phyloP scores from a whole-genome alignment of 164 flowering plant genomes.

The Pachysandra terminalis region DNA sequence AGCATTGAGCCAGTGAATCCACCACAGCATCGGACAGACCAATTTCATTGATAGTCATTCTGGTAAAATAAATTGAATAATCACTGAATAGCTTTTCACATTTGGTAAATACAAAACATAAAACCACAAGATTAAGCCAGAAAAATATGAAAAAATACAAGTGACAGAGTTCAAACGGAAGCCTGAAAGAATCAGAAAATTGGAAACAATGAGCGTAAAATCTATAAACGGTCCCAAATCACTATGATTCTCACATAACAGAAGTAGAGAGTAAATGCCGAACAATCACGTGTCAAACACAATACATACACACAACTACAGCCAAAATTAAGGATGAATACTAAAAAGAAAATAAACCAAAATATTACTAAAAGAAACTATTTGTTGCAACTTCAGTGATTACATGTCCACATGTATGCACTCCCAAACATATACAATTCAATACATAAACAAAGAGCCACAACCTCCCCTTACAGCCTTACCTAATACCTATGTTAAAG shows the following conservation, averaged over 20 bases:
- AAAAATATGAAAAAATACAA: neutral
- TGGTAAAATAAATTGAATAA: conserved; percentile 21
- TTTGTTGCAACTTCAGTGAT: too few relatives aligned
- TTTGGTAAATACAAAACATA: neutral
- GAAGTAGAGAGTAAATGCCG: neutral
- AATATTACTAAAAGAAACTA: too few relatives aligned
- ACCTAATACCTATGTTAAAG: too few relatives aligned
- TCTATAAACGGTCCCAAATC: neutral
- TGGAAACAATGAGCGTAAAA: neutral
- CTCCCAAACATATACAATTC: too few relatives aligned
- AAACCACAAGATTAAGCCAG: neutral
- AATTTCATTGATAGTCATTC: conserved; percentile 61
- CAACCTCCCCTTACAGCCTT: too few relatives aligned
- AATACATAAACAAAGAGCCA: too few relatives aligned
- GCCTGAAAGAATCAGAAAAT: neutral
- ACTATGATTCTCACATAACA: neutral
- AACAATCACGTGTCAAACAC: neutral
- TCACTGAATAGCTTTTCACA: neutral
- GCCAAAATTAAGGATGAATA: too few relatives aligned
- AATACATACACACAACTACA: neutral
- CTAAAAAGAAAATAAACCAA: too few relatives aligned
- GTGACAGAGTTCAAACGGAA: neutral
- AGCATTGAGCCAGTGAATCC: conserved; percentile 61
- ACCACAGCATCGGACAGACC: conserved; percentile 73
- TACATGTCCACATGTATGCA: too few relatives aligned